Evolutionary conservation across 2,329 filamentous ascomycete species (phyloP), one percentile per base, ranked within the genome.

Genomic region (Fusarium sacchari): DNA sequence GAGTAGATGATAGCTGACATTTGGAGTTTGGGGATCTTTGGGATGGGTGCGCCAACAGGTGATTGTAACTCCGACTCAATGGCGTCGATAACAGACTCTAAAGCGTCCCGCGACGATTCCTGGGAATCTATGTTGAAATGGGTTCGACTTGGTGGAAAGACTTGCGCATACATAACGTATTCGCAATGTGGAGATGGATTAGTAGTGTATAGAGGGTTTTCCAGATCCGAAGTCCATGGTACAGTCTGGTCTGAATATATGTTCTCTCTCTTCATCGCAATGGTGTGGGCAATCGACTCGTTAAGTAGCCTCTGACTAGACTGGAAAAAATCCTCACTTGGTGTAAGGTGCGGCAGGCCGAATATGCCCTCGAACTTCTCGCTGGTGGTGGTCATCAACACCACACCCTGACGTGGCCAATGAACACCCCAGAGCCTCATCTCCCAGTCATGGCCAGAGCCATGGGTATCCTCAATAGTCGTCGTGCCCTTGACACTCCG

Each of bases 321-420:
- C 78, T 83, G 80, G 80, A 90, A 90, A 78, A 88, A 90, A 55
- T 89, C 85, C 7, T 84, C 79, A 26, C 84, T 82, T 0, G 94
- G 88, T 2, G 93, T 87, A 58, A 99, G 88, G 81, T 98, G 95
- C 32, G 96, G 95, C 52, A 98, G 84, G 6, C 92, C 93, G 80
- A 97, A 97, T 63, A 98, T 92, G 47, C 96, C 95, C n/a, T 92
- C 90, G 78, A 96, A 96, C 84, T 97, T 98, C 79, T 97, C 93
- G 81, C 95, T 98, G 53, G 95, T 96, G 2, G 96, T 98, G 4
- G 93, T 94, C 79, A 98, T 84, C 40, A 98, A 84, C 56, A 96
- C 89, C 20, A 91, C 89, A 4, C 96, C 96, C 71, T 93, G 89
- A n/a, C 89, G 88, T 42, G 93, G 91, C 86, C 95, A 97, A 83